A percentile compares a stretch with the other conserved stretches of the same genome.
phyloP scores from a whole-genome alignment of 1,284 basidiomycete species.

The Cutaneotrichosporon sp. region DNA sequence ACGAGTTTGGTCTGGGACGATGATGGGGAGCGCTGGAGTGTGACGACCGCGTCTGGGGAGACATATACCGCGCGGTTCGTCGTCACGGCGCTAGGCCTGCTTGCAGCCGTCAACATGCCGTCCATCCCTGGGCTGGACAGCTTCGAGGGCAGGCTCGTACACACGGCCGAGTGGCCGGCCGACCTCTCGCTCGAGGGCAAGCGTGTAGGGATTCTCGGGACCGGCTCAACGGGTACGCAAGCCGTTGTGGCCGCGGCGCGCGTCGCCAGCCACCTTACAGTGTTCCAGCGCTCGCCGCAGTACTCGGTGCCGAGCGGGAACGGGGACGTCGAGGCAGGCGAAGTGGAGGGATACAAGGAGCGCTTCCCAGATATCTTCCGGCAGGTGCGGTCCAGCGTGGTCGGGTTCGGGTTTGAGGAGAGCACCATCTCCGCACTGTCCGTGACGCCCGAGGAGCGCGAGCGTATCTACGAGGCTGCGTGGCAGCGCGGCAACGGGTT shows the following conservation, averaged over 20 bases:
- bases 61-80: constrained; percentile 22
- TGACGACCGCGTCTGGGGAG: neutral
- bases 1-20: constrained; percentile 5
- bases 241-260: constrained; percentile 6
- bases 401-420: constrained; percentile 13
- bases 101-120: constrained; percentile 21
- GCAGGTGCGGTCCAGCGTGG: constrained; percentile 7
- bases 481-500: constrained; percentile 15
- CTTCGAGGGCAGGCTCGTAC: constrained; percentile 9
- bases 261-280: constrained; percentile 2
- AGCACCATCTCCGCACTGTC: neutral
- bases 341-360: neutral
- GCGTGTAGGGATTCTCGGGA: constrained; percentile 8
- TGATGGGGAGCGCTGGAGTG: neutral
- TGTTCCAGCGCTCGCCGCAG: constrained; percentile 17
- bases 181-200: constrained; percentile 2
- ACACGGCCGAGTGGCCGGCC: constrained; percentile 13
- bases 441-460: constrained; percentile 4
- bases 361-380: constrained; percentile 1
- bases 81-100: constrained; percentile 16
- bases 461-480: constrained; percentile 6
- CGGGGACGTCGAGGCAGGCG: neutral
- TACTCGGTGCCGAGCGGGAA: constrained; percentile 14
- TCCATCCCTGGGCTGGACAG: constrained; percentile 5
- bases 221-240: constrained; percentile 10